phyloP scores from a whole-genome alignment of 1,284 basidiomycete genomes.

The Agroathelia rolfsii region DNA sequence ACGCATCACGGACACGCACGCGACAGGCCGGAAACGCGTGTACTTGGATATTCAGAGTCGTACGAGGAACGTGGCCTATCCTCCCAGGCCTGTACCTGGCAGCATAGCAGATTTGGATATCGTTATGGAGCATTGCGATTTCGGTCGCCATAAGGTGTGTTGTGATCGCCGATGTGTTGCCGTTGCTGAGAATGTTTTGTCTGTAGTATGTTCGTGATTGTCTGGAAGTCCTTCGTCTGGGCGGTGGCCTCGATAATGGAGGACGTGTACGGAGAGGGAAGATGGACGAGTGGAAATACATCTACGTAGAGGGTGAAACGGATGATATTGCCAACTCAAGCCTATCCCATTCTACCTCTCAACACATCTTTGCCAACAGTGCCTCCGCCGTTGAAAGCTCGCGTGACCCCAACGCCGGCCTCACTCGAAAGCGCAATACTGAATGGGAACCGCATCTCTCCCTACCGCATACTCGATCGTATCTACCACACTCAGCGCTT shows the following conservation, averaged over 20 bases:
- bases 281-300: slow-evolving; percentile 56
- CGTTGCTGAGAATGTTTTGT: slow-evolving; percentile 8
- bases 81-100: slow-evolving; percentile 56
- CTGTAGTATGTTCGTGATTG: slow-evolving; percentile 67
- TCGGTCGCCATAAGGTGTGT: slow-evolving; percentile 49
- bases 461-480: slow-evolving; percentile 23
- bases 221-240: slow-evolving; percentile 61
- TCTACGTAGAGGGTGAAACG: slow-evolving; percentile 49
- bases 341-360: slow-evolving; percentile 21
- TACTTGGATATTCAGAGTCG: slow-evolving; percentile 48
- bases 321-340: slow-evolving; percentile 21
- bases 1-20: slow-evolving; percentile 31
- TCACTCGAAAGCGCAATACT: slow-evolving; percentile 21
- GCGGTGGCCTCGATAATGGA: slow-evolving; percentile 63
- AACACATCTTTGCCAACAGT: slow-evolving; percentile 31
- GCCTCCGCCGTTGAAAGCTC: slow-evolving; percentile 19
- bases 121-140: slow-evolving; percentile 66
- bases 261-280: slow-evolving; percentile 48
- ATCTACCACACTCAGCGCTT: slow-evolving; percentile 50
- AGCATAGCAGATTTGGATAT: slow-evolving; percentile 65
- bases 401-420: slow-evolving; percentile 11
- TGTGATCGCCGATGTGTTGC: neutral
- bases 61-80: slow-evolving; percentile 42
- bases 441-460: slow-evolving; percentile 29
- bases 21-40: slow-evolving; percentile 46